Base-by-base conservation (phyloP, 768 basidiomycete genomes). In the Udeniomyces megalosporus region DNA sequence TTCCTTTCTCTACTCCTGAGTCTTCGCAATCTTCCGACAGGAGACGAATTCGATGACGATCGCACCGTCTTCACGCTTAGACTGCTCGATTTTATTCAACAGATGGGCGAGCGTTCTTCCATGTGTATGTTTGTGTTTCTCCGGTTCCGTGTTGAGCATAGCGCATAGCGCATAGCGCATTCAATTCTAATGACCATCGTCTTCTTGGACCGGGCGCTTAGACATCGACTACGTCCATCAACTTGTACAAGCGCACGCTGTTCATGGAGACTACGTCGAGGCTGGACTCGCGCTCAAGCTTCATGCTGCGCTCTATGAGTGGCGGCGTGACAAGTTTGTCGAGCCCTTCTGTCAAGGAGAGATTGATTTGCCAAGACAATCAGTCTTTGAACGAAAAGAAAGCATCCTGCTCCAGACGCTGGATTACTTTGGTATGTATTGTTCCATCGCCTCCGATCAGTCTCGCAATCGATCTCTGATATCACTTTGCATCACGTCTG, bases 31-130 rank as follows among this genome's bases (percentile, higher is more conserved):
- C 76, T 97, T 4, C 93, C 93, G 0, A 87, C 91, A 62, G 87
- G 89, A 12, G 87, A 92, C 67, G 90, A 95, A 74, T 95, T 84
- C 74, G 83, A 88, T 12, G 92, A 97, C 70, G 93, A 97, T 70
- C 82, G 91, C 22, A 87, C 92, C 24, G 88, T 89, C 70, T 89
- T 89, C 12, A 92, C 90, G 52, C 77, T 92, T 66, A 80, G 88
- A 35, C 76, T 95, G 64, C 90, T 95, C 85, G 88, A 90, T 72
- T 95, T 92, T 73, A 89, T 93, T 67, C 81, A 88, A 20, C 81
- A 86, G 20, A 91, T 93, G 60, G 90, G 62, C 17, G 62, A 90
- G 20, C 79, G 91, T 14, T 85, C 88, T 69, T 90, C 92, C 70
- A 90, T 95, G 62, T 63, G 62, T 63, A 17, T 44, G 62, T 61